Evolutionary conservation across 257 asterid genomes (phyloP), one percentile per base, ranked within the genome.

Genomic region (Orobanche coerulescens): DNA sequence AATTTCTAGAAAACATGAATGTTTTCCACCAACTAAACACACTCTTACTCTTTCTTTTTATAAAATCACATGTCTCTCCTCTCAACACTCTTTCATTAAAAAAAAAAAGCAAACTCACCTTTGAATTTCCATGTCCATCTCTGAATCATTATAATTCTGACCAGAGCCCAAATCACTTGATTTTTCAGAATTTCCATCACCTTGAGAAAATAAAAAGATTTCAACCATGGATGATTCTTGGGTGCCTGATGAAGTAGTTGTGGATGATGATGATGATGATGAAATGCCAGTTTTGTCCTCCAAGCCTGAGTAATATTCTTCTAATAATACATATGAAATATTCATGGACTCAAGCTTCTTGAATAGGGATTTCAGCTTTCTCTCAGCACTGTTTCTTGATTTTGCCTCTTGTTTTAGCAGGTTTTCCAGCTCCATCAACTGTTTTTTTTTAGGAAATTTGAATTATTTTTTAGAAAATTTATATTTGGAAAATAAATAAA

Each of bases 371-470:
- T 73, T 85, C 58, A 91, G 87, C 68, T 63, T 85, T 73, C 72
- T 87, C 69, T 88, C 95, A 18, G 95, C 96, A 68, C 75, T 84
- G 70, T 81, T 78, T 72, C 92, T 82, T 74, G 96, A 83, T 82
- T 75, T 84, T 3, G 56, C 81, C 76, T 91, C 95, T 75, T 81
- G 77, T 61, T 65, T 81, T 62, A 91, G 24, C 77, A 51, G 67
- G 8, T 34, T 70, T 72, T 91, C 98, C 64, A 91, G 80, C 46
- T 82, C 90, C 66, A 68, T 78, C 69, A 83, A 42, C 96, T 91
- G 84, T 39, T 8, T 20, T 51, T 64, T 62, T 74, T 39, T 65
- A 40, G n/a, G 44, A 40, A 65, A 56, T 51, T n/a, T n/a, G n/a
- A n/a, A n/a, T n/a, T n/a, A n/a, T n/a, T n/a, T n/a, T n/a, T n/a